A percentile compares a stretch with the other conserved stretches of the same genome.
These are phyloP conservation scores for Pseudonitzschia pungens DNA, from an alignment of 108 stramenopile species.

Conservation along the genomic window DNA sequence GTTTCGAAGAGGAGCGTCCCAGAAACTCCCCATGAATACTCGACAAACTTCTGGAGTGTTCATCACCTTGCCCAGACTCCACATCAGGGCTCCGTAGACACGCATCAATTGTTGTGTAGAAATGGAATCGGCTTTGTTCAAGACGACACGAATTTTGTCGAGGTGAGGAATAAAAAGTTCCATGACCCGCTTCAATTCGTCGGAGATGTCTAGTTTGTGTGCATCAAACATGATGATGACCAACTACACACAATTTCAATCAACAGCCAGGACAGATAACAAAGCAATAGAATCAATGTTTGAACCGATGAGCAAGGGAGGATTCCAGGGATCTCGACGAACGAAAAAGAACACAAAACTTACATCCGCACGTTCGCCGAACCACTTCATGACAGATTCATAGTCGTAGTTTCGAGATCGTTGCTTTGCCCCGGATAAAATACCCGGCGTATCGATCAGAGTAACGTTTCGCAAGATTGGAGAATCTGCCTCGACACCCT, in stretches of 20 bases:
- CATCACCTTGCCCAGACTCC: slow-evolving; percentile 94
- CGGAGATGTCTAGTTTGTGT: slow-evolving; percentile 96
- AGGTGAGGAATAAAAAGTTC: slow-evolving; percentile 83
- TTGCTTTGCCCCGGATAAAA: slow-evolving; percentile 98
- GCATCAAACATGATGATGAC: slow-evolving; percentile 98
- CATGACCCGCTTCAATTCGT: slow-evolving; percentile 91
- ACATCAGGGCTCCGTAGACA: slow-evolving; percentile 97
- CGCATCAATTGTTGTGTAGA: slow-evolving; percentile 87
- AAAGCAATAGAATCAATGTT: not conserved
- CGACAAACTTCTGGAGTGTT: slow-evolving; percentile 98
- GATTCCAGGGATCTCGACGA: not conserved
- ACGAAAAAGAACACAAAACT: not conserved
- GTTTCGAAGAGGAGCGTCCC: slow-evolving; percentile 87
- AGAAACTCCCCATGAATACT: slow-evolving; percentile 98
- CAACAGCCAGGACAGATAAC: not conserved
- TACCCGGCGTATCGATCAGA: slow-evolving; percentile 98
- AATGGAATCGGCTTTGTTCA: slow-evolving; percentile 96
- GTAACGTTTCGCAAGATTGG: slow-evolving; percentile 90
- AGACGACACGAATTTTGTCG: slow-evolving; percentile 92
- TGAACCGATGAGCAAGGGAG: not conserved
- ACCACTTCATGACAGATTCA: slow-evolving; percentile 95
- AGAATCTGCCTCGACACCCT: slow-evolving; percentile 82
- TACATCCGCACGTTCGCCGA: slow-evolving; percentile 94
- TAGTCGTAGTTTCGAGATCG: slow-evolving; percentile 93
- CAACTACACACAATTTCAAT: slow-evolving; percentile 24